A percentile compares a stretch with the other conserved stretches of the same genome.
Conservation (phyloP, 768 basidiomycete genomes). For the Hirschioporus abietinus region DNA sequence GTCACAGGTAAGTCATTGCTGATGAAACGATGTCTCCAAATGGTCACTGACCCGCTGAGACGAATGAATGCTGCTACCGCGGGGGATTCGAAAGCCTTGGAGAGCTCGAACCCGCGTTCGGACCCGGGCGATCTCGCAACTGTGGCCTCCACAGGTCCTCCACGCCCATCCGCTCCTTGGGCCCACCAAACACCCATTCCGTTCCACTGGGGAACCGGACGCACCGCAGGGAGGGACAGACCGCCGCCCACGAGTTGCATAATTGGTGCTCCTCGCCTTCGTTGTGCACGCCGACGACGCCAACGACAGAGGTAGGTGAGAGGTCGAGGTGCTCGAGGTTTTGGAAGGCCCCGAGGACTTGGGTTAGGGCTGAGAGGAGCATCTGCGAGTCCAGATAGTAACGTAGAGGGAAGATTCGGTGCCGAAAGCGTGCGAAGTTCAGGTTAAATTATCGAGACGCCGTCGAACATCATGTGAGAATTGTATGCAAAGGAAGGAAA, state of each 20-base stretch:
- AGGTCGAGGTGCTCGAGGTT: conserved; percentile 51
- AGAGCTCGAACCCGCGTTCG: background rate
- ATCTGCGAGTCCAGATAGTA: conserved; percentile 33
- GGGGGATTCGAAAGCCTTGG: background rate
- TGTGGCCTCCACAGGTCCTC: conserved; percentile 29
- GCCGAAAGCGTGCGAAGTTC: background rate
- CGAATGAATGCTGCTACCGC: background rate
- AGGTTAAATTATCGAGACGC: background rate
- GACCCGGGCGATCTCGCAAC: conserved; percentile 2
- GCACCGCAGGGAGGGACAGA: conserved; percentile 46
- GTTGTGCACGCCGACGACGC: conserved; percentile 26
- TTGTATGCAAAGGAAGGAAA: background rate
- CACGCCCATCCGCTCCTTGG: background rate
- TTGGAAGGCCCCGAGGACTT: conserved; percentile 47
- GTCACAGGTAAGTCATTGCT: too few species aligned
- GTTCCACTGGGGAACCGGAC: conserved; percentile 53
- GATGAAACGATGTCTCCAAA: too few species aligned
- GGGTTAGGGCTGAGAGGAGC: conserved; percentile 53
- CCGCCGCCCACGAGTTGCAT: conserved; percentile 49
- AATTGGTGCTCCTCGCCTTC: conserved; percentile 43
- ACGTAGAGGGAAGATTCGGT: background rate
- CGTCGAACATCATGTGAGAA: too few species aligned
- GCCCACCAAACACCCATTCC: conserved; percentile 41
- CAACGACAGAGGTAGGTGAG: conserved; percentile 50
- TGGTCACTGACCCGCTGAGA: too few species aligned